These are phyloP conservation scores for Gracilaria caudata DNA, from an alignment of 23 red algal genomes.

Conservation along the genomic window DNA sequence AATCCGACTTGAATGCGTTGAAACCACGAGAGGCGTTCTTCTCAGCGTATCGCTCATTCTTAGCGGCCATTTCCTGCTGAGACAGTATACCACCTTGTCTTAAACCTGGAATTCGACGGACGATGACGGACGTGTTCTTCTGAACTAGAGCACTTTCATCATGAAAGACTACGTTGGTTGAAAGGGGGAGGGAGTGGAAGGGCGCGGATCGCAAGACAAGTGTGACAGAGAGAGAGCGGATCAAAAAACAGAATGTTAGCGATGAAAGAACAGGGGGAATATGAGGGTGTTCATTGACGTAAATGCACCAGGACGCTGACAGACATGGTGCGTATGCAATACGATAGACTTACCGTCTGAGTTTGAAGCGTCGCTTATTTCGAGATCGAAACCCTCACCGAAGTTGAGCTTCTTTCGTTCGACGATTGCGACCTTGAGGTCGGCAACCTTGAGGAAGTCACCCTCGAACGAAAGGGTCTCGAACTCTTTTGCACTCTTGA, in stretches of 20 bases:
- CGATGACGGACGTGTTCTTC: slow-evolving; percentile 94
- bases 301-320: neutral
- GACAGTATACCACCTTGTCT: slow-evolving; percentile 85
- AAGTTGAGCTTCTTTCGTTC: slow-evolving; percentile 93
- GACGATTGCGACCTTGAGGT: slow-evolving; percentile 97
- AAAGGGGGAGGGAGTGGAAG: neutral
- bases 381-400: slow-evolving; percentile 98
- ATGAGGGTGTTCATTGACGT: neutral
- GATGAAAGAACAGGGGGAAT: slow-evolving; percentile 12
- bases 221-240: slow-evolving; percentile 14
- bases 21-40: slow-evolving; percentile 36
- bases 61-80: slow-evolving; percentile 86
- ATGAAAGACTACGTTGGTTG: slow-evolving; percentile 37
- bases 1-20: slow-evolving; percentile 6
- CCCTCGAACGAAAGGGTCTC: slow-evolving; percentile 93
- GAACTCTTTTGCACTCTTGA: slow-evolving; percentile 91
- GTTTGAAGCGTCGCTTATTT: slow-evolving; percentile 94
- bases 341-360: slow-evolving; percentile 72
- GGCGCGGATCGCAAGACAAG: slow-evolving; percentile 15
- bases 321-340: slow-evolving; percentile 5
- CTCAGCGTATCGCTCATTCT: slow-evolving; percentile 98
- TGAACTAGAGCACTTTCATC: slow-evolving; percentile 91
- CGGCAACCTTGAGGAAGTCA: slow-evolving; percentile 89
- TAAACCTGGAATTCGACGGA: slow-evolving; percentile 87
- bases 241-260: slow-evolving; percentile 23